These are phyloP conservation scores for Arthrobotrys sinensis DNA, from an alignment of 2,329 filamentous ascomycete genomes.

Conservation along the genomic window DNA sequence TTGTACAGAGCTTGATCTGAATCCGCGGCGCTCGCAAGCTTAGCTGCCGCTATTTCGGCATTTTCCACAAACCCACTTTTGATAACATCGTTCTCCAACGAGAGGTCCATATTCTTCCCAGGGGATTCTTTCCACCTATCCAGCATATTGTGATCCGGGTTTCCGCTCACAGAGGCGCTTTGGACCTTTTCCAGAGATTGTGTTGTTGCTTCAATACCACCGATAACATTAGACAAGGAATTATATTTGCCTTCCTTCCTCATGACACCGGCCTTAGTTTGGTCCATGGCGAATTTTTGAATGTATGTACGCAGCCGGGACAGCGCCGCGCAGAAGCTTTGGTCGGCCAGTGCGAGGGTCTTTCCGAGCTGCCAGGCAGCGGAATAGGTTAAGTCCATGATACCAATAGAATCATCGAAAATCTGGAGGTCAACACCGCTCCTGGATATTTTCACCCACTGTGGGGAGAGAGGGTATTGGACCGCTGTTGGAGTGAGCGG, in stretches of 20 bases:
- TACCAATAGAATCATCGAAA: slow-evolving; percentile 66
- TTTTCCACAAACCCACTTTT: too few species aligned
- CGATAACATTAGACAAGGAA: background rate
- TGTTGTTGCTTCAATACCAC: too few species aligned
- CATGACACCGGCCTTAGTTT: slow-evolving; percentile 33
- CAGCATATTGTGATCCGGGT: too few species aligned
- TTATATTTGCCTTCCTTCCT: background rate
- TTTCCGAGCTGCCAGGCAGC: slow-evolving; percentile 69
- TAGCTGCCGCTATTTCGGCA: background rate
- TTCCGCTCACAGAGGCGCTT: too few species aligned
- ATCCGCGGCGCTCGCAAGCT: background rate
- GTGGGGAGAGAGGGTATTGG: slow-evolving; percentile 64
- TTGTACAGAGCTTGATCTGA: slow-evolving; percentile 63
- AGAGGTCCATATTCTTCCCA: too few species aligned
- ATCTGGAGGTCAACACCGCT: slow-evolving; percentile 67
- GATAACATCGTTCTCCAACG: too few species aligned
- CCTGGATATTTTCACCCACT: slow-evolving; percentile 65
- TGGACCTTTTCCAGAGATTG: too few species aligned
- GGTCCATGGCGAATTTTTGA: slow-evolving; percentile 17
- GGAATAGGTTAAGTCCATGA: slow-evolving; percentile 70
- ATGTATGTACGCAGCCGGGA: slow-evolving; percentile 20
- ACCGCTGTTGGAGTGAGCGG: slow-evolving; percentile 66
- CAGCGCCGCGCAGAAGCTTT: slow-evolving; percentile 65
- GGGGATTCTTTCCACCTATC: too few species aligned
- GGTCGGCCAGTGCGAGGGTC: slow-evolving; percentile 66